Base-by-base conservation (phyloP, 2,329 filamentous ascomycete species). In the Colletotrichum salicis region DNA sequence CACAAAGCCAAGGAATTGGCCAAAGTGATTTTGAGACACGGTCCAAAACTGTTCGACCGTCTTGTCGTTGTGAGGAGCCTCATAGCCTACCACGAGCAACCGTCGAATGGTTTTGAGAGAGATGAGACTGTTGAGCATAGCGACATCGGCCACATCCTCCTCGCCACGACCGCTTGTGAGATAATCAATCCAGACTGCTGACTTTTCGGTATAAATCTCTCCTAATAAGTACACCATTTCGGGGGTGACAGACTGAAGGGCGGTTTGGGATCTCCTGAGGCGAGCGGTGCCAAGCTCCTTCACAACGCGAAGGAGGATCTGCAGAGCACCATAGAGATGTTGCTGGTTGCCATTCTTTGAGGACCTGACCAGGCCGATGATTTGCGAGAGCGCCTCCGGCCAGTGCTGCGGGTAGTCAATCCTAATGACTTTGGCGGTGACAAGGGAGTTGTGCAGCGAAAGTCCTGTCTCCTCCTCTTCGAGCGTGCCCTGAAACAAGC, bases 391-490 rank as follows among this genome's bases (percentile, higher is more conserved):
- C 24, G 89, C 88, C 58, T 90, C 86, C 1, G 90, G 88, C 96
- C 96, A 99, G 72, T 97, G 93, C 62, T 89, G 85, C 1, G 96
- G 96, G 80, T 94, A 98, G 80, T 98, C 96, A 80, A 94, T 93
- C 70, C 96, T 89, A 70, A 96, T 88, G 69, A 98, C 91, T 82
- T 97, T 98, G 19, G 95, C 93, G 55, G 95, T 87, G 67, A 96
- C 92, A 31, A 98, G 85, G 15, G 96, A 94, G 84, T 97, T 97
- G 78, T 98, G 95, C 37, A 97, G 83, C 22, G 94, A 94, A 35
- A 99, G 86, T 57, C 90, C 89, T 68, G 88, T 87, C 74, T 96
- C 92, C 1, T 89, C 88, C 80, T 98, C 96, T 76, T 91, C 88
- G 57, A 97, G 86, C 1, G 93, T 94, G 70, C 93, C 92, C 74